Percentiles rank a stretch among this genome's conserved stretches.
Conservation (phyloP, 495 filamentous ascomycete species). For the Xylaria castorea region DNA sequence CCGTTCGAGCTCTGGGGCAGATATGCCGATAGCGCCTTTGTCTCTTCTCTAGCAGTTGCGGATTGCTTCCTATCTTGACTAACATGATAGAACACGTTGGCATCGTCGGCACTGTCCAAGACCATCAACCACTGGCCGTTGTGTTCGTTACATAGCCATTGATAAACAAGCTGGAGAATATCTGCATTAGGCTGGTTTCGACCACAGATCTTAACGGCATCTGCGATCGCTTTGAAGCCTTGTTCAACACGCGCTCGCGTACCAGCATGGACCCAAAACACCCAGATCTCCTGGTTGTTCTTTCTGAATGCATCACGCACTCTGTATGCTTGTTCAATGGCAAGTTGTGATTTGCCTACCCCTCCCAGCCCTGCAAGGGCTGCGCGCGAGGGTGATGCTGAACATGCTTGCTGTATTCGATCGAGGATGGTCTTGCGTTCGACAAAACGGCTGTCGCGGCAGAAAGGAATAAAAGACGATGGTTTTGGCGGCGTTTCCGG, state of each 20-base stretch:
- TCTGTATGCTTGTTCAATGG: constrained; percentile 50
- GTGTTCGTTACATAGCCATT: constrained; percentile 49
- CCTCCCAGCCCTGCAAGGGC: constrained; percentile 37
- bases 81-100: constrained; percentile 35
- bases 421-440: constrained; percentile 40
- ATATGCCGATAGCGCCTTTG: constrained; percentile 37
- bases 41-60: constrained; percentile 2
- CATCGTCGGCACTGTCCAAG: constrained; percentile 55
- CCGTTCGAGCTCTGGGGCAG: constrained; percentile 52
- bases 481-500: constrained; percentile 36
- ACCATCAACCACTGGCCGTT: constrained; percentile 50
- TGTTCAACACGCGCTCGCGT: constrained; percentile 45
- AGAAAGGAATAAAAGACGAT: constrained; percentile 43
- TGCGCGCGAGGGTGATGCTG: constrained; percentile 28
- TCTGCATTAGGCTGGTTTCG: constrained; percentile 46
- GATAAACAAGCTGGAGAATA: constrained; percentile 44
- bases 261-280: constrained; percentile 54
- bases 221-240: constrained; percentile 49
- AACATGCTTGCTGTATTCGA: constrained; percentile 39
- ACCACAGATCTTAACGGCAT: constrained; percentile 42
- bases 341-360: constrained; percentile 38
- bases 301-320: constrained; percentile 27
- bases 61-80: background rate
- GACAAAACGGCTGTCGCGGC: constrained; percentile 46
- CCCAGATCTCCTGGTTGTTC: constrained; percentile 26